Percentiles rank a stretch among this genome's conserved stretches.
These are phyloP conservation scores for Podaxis rugospora DNA, from an alignment of 768 basidiomycete species.

Conservation along the genomic window DNA sequence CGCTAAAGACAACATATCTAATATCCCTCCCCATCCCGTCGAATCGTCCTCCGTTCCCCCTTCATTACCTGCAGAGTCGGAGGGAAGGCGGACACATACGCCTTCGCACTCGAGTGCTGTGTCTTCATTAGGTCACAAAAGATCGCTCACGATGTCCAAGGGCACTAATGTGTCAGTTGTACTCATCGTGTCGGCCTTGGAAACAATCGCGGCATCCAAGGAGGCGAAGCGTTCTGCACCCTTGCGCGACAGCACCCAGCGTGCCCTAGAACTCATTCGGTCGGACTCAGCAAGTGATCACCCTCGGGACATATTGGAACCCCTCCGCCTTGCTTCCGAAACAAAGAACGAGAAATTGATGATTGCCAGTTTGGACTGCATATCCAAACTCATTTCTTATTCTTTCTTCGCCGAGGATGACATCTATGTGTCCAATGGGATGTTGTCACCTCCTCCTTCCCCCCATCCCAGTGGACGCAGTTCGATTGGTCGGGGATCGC, in stretches of 20 bases:
- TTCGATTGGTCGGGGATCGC: constrained; percentile 39
- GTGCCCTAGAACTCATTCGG: constrained; percentile 78
- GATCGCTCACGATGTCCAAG: constrained; percentile 59
- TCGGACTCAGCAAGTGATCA: constrained; percentile 68
- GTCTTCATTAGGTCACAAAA: constrained; percentile 33
- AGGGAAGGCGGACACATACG: constrained; percentile 20
- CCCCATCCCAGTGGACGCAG: constrained; percentile 45
- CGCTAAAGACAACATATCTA: not conserved
- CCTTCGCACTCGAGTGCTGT: constrained; percentile 19
- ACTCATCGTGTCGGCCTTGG: constrained; percentile 79
- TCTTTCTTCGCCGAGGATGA: constrained; percentile 87
- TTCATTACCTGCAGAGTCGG: not conserved
- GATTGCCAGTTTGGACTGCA: constrained; percentile 96
- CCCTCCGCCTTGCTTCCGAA: constrained; percentile 95
- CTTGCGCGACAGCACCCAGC: constrained; percentile 80
- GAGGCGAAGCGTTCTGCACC: constrained; percentile 81
- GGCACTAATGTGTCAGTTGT: constrained; percentile 76
- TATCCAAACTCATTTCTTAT: constrained; percentile 95
- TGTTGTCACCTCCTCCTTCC: constrained; percentile 77
- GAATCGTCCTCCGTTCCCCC: not conserved
- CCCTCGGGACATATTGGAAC: constrained; percentile 90
- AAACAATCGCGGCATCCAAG: constrained; percentile 81
- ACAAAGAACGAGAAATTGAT: constrained; percentile 90
- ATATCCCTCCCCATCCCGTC: not conserved
- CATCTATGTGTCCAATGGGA: constrained; percentile 28